These are phyloP conservation scores for Dothistroma septosporum DNA, from an alignment of 2,329 filamentous ascomycete species.

Conservation along the genomic window DNA sequence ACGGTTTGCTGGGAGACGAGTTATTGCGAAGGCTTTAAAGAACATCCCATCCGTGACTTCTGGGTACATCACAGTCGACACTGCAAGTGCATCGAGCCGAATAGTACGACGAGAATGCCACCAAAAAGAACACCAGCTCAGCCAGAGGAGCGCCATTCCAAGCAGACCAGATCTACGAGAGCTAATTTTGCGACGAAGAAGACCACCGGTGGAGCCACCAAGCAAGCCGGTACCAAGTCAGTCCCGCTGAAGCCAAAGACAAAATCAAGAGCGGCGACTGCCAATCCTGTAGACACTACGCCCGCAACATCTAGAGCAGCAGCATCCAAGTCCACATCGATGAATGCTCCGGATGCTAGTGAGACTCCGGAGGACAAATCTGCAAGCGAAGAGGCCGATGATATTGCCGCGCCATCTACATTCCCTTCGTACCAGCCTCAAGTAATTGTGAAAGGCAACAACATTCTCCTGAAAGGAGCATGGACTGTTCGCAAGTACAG, in stretches of 20 bases:
- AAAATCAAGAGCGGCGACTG: not conserved
- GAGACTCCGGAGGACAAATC: too few relatives aligned
- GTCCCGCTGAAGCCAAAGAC: not conserved
- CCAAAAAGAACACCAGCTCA: not conserved
- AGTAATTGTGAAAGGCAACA: not conserved
- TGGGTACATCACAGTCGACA: not conserved
- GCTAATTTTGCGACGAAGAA: not conserved
- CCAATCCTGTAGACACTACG: too few relatives aligned
- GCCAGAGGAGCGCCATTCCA: not conserved
- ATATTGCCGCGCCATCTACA: not conserved
- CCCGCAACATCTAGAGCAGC: too few relatives aligned
- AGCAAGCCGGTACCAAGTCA: not conserved
- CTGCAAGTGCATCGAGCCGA: not conserved
- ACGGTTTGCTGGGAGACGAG: not conserved
- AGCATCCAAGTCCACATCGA: too few relatives aligned
- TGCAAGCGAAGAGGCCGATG: too few relatives aligned
- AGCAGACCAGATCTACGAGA: not conserved
- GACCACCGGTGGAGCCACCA: not conserved
- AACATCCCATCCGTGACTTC: too few relatives aligned
- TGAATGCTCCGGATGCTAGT: too few relatives aligned
- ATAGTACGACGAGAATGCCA: not conserved
- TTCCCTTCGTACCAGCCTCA: not conserved
- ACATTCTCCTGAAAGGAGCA: not conserved
- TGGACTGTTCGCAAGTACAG: not conserved
- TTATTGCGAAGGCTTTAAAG: not conserved